Evolutionary conservation across 192 early-diverging fungal genomes (phyloP).

Genomic region (Coemansia sp.): DNA sequence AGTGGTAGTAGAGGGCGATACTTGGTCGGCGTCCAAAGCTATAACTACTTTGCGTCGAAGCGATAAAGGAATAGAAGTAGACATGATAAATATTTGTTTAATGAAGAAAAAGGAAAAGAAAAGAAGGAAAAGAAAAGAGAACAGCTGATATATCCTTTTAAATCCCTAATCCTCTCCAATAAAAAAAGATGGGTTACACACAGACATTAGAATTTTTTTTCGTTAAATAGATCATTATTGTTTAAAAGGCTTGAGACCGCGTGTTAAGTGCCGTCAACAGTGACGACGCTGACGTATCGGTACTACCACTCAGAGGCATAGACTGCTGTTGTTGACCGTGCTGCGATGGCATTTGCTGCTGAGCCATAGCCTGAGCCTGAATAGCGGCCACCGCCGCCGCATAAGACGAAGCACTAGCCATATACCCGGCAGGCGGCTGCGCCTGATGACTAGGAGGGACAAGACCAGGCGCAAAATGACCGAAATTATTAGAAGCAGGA

Average conservation of each 20-base stretch:
- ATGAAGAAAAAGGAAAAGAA: neutral
- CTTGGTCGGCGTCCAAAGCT: constrained; percentile 35
- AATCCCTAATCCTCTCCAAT: neutral
- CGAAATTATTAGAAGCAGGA: neutral
- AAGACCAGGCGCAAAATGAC: neutral
- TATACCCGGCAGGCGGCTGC: neutral
- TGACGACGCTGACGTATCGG: constrained; percentile 9
- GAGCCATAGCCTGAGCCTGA: neutral
- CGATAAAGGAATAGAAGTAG: constrained; percentile 40
- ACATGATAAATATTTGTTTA: neutral
- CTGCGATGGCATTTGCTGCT: neutral
- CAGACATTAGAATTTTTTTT: neutral
- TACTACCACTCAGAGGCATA: constrained; percentile 10
- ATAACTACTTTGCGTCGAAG: constrained; percentile 53
- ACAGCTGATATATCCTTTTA: neutral
- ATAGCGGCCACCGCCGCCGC: neutral
- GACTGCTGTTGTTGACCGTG: constrained; percentile 9
- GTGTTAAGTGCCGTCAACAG: constrained; percentile 30
- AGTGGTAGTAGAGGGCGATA: constrained; percentile 8
- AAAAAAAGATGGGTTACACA: neutral
- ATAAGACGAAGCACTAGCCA: neutral
- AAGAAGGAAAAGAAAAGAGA: neutral
- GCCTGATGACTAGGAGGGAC: no score
- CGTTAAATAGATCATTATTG: neutral
- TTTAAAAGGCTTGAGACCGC: constrained; percentile 33